phyloP scores from a whole-genome alignment of 257 asterid genomes.

The Gentiana straminea region DNA sequence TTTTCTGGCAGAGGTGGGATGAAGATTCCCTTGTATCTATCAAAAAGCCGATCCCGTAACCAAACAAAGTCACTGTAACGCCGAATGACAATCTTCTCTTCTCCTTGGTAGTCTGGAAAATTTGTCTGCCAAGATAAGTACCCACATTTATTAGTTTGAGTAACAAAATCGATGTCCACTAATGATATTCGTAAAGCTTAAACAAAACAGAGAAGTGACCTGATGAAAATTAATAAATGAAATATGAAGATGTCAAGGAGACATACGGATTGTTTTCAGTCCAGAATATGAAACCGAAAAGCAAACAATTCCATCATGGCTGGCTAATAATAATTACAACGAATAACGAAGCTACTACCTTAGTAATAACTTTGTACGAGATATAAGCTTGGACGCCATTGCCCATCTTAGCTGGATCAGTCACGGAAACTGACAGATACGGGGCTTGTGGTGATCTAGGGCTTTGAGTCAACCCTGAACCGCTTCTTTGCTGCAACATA shows the following conservation, averaged over 20 bases:
- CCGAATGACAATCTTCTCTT: slow-evolving; percentile 91
- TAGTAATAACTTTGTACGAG: slow-evolving; percentile 94
- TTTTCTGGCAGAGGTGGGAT: slow-evolving; percentile 99
- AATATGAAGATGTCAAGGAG: too few species aligned
- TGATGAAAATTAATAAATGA: too few species aligned
- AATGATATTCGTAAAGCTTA: not conserved
- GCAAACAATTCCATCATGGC: too few species aligned
- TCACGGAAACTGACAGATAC: slow-evolving; percentile 63
- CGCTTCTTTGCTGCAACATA: slow-evolving; percentile 53
- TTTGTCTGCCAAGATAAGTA: slow-evolving; percentile 56
- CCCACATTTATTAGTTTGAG: not conserved
- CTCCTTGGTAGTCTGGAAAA: slow-evolving; percentile 71
- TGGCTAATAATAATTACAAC: too few species aligned
- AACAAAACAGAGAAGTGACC: too few species aligned
- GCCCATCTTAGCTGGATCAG: slow-evolving; percentile 99
- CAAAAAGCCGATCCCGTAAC: slow-evolving; percentile 88
- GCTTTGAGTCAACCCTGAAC: slow-evolving; percentile 65
- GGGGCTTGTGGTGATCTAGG: slow-evolving; percentile 89
- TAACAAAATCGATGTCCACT: not conserved
- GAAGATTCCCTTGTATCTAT: slow-evolving; percentile 85
- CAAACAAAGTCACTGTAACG: slow-evolving; percentile 94
- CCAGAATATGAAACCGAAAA: too few species aligned
- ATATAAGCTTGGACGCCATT: slow-evolving; percentile 96
- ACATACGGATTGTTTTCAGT: too few species aligned
- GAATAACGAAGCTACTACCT: slow-evolving; percentile 26